phyloP scores from a whole-genome alignment of 192 early-diverging fungal genomes.

The Funneliformis mosseae region DNA sequence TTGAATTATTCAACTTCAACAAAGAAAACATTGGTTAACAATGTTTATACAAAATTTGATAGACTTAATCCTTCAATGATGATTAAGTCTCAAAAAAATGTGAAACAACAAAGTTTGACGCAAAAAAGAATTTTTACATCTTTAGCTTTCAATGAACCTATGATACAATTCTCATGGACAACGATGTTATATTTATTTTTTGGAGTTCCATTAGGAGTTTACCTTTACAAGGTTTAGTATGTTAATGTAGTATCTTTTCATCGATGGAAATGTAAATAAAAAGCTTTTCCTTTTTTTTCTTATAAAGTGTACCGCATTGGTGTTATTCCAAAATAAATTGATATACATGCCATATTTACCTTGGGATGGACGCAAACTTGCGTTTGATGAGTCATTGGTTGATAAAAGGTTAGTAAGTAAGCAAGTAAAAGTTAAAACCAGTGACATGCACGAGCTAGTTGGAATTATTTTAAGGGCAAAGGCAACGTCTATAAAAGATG shows the following conservation, averaged over 20 bases:
- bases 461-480: slow-evolving; percentile 29
- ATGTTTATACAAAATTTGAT: background rate
- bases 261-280: too few species aligned
- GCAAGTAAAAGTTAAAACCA: slow-evolving; percentile 12
- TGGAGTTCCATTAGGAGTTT: slow-evolving; percentile 36
- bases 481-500: background rate
- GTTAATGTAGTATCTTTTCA: background rate
- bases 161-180: background rate
- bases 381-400: background rate
- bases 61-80: background rate
- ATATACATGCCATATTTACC: slow-evolving; percentile 48
- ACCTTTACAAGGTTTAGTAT: slow-evolving; percentile 35
- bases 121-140: background rate
- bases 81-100: background rate
- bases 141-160: background rate
- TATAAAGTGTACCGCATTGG: slow-evolving; percentile 41
- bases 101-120: background rate
- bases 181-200: background rate
- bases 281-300: background rate
- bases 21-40: background rate
- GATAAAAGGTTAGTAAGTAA: slow-evolving; percentile 20
- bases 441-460: slow-evolving; percentile 10
- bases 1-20: background rate
- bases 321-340: slow-evolving; percentile 48
- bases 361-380: slow-evolving; percentile 36